Base-by-base conservation (phyloP, 495 filamentous ascomycete genomes). In the Pseudevernia furfuracea region DNA sequence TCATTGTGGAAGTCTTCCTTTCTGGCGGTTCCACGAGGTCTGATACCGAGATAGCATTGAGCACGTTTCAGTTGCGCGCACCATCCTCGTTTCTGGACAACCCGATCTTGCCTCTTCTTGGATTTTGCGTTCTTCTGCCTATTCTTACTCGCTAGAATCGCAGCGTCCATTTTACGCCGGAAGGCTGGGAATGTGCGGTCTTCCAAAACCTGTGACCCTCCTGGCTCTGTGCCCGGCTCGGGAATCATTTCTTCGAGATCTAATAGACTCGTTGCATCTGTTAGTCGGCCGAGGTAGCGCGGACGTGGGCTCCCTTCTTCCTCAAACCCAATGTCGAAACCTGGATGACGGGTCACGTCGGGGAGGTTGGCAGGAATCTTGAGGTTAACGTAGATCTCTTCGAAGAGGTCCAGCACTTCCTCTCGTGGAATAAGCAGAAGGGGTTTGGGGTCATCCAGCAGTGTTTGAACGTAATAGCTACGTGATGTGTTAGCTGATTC, bases 1-100 rank as follows among this genome's bases (percentile, higher is more conserved):
- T 71, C 58, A 19, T 43, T 46, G 7, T 62, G 46, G n/a, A 67
- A 69, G 23, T 67, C 56, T 9, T 68, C 53, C n/a, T 49, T 64
- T 23, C 56, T 58, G 12, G 61, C 67, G 28, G 67, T 62, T 19
- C 34, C 65, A 38, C 17, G 39, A 32, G 77, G 69, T 53, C 83
- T 80, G 38, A 91, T 75, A 5, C 88, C 88, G 5, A 92, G 78
- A 71, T 90, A 90, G 46, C 83, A 78, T 71, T 92, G 87, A 10
- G 80, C 76, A 28, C 87, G 78, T 70, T 84, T 86, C 64, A 87
- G 68, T 62, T 77, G 75, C 28, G 78, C 71, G 21, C 74, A 77
- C 74, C 79, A 83, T 17, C 67, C 69, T 61, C 76, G 72, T 59
- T 84, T 80, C 28, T 74, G 75, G 32, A 78, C 67, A 1, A 79